Evolutionary conservation across 1,139 yeast genomes (phyloP), one percentile per base, ranked within the genome.

Genomic region (Debaryomyces nepalensis): DNA sequence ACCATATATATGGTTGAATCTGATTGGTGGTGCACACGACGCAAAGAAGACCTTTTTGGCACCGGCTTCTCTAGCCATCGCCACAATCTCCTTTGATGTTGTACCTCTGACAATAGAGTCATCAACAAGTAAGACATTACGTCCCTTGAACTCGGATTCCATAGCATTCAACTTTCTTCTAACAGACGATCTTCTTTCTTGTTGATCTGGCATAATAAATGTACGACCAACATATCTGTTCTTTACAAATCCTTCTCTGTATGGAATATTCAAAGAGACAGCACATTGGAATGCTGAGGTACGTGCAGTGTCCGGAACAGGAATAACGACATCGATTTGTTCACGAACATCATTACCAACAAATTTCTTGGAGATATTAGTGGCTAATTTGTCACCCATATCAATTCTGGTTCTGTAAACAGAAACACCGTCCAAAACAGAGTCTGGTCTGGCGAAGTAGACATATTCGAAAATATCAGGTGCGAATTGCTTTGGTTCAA

Each of bases 391-490:
- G 52, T 78, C 82, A 53, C 99, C 99, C 99, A 95, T 95, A 49
- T 84, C 91, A 50, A 93, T 77, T 63, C 99, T 83, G 24, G 96
- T 84, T 57, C 93, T 83, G 68, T 93, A 95, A 22, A 93, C 98
- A 11, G 96, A 87, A 39, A 91, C 85, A 15, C 99, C 99, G 64
- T 93, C 99, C 57, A 91, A 70, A 30, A 93, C 96, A 35, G 96
- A 86, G 64, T 93, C 99, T 0, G 98, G 97, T 63, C 99, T 82
- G 21, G 99, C 98, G 70, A 93, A 93, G 69, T 93, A 93, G 36
- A 93, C 99, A 61, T 90, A 95, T 68, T 93, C 99, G 57, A 93
- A 93, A 53, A 93, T 84, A 68, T 95, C 99, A 3, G 99, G 99
- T 7, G 97, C 83, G 65, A 90, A 91, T 2, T 84, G 65, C 59